These are phyloP conservation scores for Berkeleyomyces basicola DNA, from an alignment of 2,329 filamentous ascomycete genomes.

Conservation along the genomic window DNA sequence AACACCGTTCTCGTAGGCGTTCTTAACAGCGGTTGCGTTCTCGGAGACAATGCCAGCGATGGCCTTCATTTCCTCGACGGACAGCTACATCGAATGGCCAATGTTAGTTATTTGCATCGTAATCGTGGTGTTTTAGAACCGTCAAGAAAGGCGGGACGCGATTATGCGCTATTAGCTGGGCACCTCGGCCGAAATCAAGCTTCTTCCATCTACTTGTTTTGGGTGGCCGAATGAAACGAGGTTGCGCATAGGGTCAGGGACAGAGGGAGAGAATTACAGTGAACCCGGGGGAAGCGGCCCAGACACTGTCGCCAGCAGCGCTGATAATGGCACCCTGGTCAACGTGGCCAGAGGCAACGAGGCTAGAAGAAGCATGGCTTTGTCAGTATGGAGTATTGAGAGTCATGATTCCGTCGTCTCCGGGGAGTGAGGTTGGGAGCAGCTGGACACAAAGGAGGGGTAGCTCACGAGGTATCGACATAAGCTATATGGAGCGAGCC, in stretches of 20 bases:
- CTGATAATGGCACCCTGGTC: conserved; percentile 79
- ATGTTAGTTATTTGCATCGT: background rate
- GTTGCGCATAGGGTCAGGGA: background rate
- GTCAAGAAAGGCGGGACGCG: too few relatives aligned
- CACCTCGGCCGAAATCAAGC: background rate
- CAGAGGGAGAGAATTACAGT: conserved; percentile 37
- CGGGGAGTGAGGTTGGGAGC: background rate
- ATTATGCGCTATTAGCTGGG: background rate
- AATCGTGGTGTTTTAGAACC: too few relatives aligned
- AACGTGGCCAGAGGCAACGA: conserved; percentile 62
- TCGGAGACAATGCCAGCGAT: conserved; percentile 36
- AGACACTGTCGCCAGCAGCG: conserved; percentile 60
- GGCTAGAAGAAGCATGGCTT: conserved; percentile 32
- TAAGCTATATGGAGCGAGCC: conserved; percentile 25
- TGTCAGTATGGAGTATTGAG: conserved; percentile 9
- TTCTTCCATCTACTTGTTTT: background rate
- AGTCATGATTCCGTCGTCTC: background rate
- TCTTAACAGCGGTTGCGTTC: conserved; percentile 35
- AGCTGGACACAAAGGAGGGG: conserved; percentile 3
- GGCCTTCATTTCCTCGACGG: conserved; percentile 39
- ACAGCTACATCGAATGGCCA: background rate
- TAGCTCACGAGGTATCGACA: conserved; percentile 32
- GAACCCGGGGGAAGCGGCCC: conserved; percentile 58
- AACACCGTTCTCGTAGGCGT: conserved; percentile 56
- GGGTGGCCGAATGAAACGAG: background rate